Evolutionary conservation across 768 basidiomycete species (phyloP).

Genomic region (Trametes meyenii): DNA sequence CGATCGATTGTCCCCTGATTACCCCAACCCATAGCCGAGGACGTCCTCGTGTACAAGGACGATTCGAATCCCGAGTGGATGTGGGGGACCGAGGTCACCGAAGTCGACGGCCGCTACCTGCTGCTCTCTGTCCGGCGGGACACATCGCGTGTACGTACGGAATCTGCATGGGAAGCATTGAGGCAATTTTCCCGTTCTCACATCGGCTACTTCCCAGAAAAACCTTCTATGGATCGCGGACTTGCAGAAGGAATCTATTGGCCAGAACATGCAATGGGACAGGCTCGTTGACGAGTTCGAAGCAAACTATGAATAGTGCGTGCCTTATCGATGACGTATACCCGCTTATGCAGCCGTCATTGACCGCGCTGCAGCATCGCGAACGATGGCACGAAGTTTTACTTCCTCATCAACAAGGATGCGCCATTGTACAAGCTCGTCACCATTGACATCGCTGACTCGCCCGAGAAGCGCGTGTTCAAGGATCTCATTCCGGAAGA

Average conservation of each 20-base stretch:
- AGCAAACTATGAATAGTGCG: constrained; percentile 66
- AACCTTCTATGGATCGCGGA: constrained; percentile 77
- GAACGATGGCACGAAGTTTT: constrained; percentile 65
- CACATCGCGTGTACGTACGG: constrained; percentile 56
- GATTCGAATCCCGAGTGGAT: constrained; percentile 65
- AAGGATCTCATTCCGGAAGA: constrained; percentile 72
- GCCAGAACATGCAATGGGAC: constrained; percentile 68
- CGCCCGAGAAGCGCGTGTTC: constrained; percentile 43
- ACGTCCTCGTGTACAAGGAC: constrained; percentile 69
- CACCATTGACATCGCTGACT: constrained; percentile 60
- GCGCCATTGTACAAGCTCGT: constrained; percentile 71
- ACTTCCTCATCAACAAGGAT: constrained; percentile 63
- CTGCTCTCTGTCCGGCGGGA: constrained; percentile 58
- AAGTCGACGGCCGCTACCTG: constrained; percentile 66
- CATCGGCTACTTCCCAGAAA: constrained; percentile 47
- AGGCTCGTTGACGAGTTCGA: constrained; percentile 73
- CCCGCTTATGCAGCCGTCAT: neutral
- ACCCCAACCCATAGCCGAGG: constrained; percentile 51
- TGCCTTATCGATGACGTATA: constrained; percentile 8
- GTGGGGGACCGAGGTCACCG: constrained; percentile 58
- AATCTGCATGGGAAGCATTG: neutral
- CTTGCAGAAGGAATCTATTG: constrained; percentile 59
- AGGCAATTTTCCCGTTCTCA: neutral
- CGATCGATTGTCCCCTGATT: neutral
- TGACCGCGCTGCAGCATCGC: constrained; percentile 48